These are phyloP conservation scores for Penicillium manginii DNA, from an alignment of 495 filamentous ascomycete genomes.

Conservation along the genomic window DNA sequence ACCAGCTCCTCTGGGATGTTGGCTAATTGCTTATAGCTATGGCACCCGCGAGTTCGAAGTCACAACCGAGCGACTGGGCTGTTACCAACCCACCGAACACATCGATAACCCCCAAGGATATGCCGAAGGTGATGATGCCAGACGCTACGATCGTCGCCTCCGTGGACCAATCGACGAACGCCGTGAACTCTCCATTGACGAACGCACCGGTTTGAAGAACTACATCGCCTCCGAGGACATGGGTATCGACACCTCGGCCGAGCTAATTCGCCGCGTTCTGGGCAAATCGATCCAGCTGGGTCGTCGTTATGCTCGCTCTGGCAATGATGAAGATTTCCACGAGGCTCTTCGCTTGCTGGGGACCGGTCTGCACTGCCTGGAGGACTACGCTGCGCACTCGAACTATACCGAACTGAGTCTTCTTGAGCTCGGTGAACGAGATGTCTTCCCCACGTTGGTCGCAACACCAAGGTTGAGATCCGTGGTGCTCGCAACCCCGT, in stretches of 20 bases:
- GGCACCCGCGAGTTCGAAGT: constrained; percentile 93
- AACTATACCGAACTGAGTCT: constrained; percentile 88
- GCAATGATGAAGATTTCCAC: constrained; percentile 73
- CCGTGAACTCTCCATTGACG: constrained; percentile 76
- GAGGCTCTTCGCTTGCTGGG: constrained; percentile 85
- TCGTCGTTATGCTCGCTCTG: constrained; percentile 63
- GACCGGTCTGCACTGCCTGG: constrained; percentile 87
- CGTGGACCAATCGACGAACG: constrained; percentile 80
- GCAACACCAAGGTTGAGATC: constrained; percentile 65
- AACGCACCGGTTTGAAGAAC: constrained; percentile 75
- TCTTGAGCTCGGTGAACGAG: constrained; percentile 78
- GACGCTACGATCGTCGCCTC: constrained; percentile 76
- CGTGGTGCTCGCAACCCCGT: constrained; percentile 64
- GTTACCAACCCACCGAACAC: constrained; percentile 86
- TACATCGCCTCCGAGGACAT: constrained; percentile 84
- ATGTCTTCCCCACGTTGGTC: constrained; percentile 83
- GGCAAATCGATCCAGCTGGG: constrained; percentile 72
- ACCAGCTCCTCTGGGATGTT: neutral
- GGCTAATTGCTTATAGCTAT: constrained; percentile 51
- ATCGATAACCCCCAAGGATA: constrained; percentile 84
- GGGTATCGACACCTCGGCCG: constrained; percentile 75
- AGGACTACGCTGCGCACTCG: constrained; percentile 90
- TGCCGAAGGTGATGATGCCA: constrained; percentile 82
- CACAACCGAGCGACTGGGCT: constrained; percentile 82
- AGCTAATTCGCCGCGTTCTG: constrained; percentile 73